phyloP scores from a whole-genome alignment of 1,284 basidiomycete species.

The Ustilago trichophora region DNA sequence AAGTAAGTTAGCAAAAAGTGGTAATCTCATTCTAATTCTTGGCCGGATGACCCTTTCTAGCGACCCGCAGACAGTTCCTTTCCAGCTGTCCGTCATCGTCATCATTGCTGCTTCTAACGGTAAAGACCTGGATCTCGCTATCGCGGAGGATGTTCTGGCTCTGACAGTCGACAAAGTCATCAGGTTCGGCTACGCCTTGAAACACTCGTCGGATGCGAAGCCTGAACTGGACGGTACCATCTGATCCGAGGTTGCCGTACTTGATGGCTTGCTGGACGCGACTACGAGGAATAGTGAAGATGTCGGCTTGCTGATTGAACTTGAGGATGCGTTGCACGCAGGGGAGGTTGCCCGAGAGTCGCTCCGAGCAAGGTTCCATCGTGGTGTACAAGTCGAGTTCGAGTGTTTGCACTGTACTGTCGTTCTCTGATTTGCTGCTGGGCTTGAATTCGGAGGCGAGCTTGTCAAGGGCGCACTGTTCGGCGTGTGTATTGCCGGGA shows the following conservation, averaged over 20 bases:
- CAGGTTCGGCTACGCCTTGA: conserved; percentile 90
- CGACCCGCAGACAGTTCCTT: conserved; percentile 54
- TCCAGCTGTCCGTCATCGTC: conserved; percentile 34
- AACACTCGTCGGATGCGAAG: conserved; percentile 77
- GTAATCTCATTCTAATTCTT: no score
- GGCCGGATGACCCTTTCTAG: conserved; percentile 45
- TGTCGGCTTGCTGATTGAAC: conserved; percentile 48
- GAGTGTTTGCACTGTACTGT: conserved; percentile 16
- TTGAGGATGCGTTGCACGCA: conserved; percentile 86
- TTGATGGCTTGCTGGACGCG: background rate
- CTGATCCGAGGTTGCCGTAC: background rate
- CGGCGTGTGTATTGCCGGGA: conserved; percentile 92
- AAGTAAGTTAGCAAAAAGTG: no score
- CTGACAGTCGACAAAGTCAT: conserved; percentile 93
- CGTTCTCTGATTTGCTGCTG: background rate
- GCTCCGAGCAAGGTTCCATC: conserved; percentile 92
- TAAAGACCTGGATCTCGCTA: conserved; percentile 79
- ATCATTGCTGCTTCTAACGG: conserved; percentile 68
- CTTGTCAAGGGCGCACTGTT: conserved; percentile 91
- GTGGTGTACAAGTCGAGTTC: conserved; percentile 87
- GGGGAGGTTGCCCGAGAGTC: conserved; percentile 85
- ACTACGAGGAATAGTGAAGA: conserved; percentile 11
- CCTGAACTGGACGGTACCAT: background rate
- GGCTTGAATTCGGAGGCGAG: conserved; percentile 66
- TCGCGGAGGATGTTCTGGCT: conserved; percentile 80